Evolutionary conservation across 345 rosid genomes (phyloP).

Genomic region (Linum tenue): DNA sequence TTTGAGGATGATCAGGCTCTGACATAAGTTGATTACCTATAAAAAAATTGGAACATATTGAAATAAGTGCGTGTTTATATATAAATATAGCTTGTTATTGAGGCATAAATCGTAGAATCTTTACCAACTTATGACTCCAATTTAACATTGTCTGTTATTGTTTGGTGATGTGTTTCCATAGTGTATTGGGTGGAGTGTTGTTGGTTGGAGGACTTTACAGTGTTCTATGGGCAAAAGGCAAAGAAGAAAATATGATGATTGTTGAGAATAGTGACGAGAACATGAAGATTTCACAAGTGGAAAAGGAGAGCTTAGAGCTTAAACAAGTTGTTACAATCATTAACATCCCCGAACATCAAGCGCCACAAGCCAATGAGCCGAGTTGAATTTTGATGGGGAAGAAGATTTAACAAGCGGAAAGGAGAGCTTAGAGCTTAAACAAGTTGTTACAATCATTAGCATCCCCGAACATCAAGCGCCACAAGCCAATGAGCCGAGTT

Average conservation of each 20-base stretch:
- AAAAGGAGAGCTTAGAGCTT: slow-evolving; percentile 23
- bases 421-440: slow-evolving; percentile 35
- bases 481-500: too few relatives aligned
- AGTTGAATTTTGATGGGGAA: not conserved
- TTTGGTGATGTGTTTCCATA: slow-evolving; percentile 17
- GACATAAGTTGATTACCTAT: not conserved
- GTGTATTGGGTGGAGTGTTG: slow-evolving; percentile 61
- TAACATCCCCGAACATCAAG: not conserved
- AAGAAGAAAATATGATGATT: slow-evolving; percentile 29
- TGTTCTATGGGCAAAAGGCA: slow-evolving; percentile 81
- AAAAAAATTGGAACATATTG: too few relatives aligned
- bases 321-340: slow-evolving; percentile 26
- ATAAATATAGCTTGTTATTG: not conserved
- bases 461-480: too few relatives aligned
- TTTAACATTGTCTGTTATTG: not conserved
- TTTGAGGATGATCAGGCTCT: too few relatives aligned
- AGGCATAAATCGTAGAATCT: too few relatives aligned
- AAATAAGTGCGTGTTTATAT: not conserved
- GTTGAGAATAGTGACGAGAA: slow-evolving; percentile 14
- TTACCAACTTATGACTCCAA: not conserved
- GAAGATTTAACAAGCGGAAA: slow-evolving; percentile 23
- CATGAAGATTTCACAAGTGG: slow-evolving; percentile 22
- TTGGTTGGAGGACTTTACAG: slow-evolving; percentile 71
- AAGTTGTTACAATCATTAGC: slow-evolving; percentile 22
- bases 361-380: too few relatives aligned